Conservation (phyloP, 768 basidiomycete genomes). For the Podaxis sp. region DNA sequence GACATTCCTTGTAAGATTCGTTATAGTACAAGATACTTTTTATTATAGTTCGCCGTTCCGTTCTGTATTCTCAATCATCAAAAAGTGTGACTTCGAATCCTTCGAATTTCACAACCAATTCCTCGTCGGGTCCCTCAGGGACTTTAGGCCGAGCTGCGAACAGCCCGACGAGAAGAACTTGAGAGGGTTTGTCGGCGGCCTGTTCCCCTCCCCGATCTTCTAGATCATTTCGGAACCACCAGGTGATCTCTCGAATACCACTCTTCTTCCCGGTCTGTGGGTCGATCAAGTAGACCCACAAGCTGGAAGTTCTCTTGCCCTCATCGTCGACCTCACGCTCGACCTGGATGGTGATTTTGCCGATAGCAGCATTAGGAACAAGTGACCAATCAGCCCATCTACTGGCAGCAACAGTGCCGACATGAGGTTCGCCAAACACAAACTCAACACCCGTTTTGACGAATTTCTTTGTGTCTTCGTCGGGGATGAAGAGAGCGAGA, state of each 20-base stretch:
- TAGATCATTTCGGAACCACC: slow-evolving; percentile 31
- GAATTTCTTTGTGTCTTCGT: slow-evolving; percentile 31
- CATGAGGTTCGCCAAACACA: slow-evolving; percentile 26
- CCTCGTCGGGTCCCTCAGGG: slow-evolving; percentile 26
- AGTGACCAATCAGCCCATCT: slow-evolving; percentile 32
- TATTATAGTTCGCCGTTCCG: neutral
- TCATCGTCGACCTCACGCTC: slow-evolving; percentile 27
- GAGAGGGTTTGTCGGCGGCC: slow-evolving; percentile 7
- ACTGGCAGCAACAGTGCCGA: slow-evolving; percentile 29
- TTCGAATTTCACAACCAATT: slow-evolving; percentile 26
- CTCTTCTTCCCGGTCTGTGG: slow-evolving; percentile 29
- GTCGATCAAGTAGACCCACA: slow-evolving; percentile 30
- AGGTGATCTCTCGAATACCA: slow-evolving; percentile 30
- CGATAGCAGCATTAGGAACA: slow-evolving; percentile 24
- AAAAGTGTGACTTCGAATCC: slow-evolving; percentile 30
- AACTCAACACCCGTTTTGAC: slow-evolving; percentile 32
- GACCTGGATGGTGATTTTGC: slow-evolving; percentile 28
- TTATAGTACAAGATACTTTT: neutral
- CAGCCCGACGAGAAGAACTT: slow-evolving; percentile 25
- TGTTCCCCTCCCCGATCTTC: slow-evolving; percentile 6
- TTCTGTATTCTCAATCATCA: slow-evolving; percentile 21
- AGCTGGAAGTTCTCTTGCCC: slow-evolving; percentile 23
- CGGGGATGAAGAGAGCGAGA: slow-evolving; percentile 29
- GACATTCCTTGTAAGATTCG: too few relatives aligned
- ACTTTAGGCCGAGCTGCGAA: slow-evolving; percentile 28